Conservation (phyloP, 2,329 filamentous ascomycete genomes). For the Clarireedia sp. region DNA sequence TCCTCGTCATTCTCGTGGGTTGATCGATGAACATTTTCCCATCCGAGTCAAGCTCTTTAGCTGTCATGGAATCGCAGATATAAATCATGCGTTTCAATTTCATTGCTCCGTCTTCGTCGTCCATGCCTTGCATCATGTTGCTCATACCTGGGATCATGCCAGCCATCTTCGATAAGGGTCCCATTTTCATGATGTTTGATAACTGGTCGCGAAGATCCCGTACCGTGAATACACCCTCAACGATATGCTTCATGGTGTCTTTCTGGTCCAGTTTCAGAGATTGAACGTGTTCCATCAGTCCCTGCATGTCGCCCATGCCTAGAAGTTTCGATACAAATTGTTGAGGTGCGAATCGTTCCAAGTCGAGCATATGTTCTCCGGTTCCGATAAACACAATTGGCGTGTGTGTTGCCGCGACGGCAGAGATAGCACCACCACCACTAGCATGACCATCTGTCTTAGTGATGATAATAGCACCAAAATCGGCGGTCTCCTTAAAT, state of each 20-base stretch:
- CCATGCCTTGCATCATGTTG: slow-evolving; percentile 90
- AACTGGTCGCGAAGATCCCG: slow-evolving; percentile 92
- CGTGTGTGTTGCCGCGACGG: slow-evolving; percentile 90
- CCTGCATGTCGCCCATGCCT: slow-evolving; percentile 95
- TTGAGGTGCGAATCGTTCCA: slow-evolving; percentile 87
- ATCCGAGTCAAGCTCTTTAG: slow-evolving; percentile 89
- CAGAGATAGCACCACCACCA: slow-evolving; percentile 94
- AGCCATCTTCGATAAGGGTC: slow-evolving; percentile 91
- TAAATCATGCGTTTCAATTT: slow-evolving; percentile 98
- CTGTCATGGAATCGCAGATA: slow-evolving; percentile 97
- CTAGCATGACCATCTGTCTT: slow-evolving; percentile 96
- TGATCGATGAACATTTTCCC: slow-evolving; percentile 92
- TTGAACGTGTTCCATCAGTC: slow-evolving; percentile 93
- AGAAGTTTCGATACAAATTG: slow-evolving; percentile 90
- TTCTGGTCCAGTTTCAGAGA: slow-evolving; percentile 93
- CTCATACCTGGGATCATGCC: slow-evolving; percentile 97
- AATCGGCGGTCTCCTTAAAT: slow-evolving; percentile 95
- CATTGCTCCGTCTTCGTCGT: slow-evolving; percentile 88
- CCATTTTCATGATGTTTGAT: slow-evolving; percentile 99
- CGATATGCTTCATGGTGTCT: slow-evolving; percentile 98
- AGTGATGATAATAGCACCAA: slow-evolving; percentile 97
- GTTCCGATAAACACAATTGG: slow-evolving; percentile 98
- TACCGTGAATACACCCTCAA: slow-evolving; percentile 91
- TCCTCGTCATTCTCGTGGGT: slow-evolving; percentile 83
- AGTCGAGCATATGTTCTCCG: slow-evolving; percentile 91